These are phyloP conservation scores for Coemansia sp. DNA, from an alignment of 192 early-diverging fungal species.

Conservation along the genomic window DNA sequence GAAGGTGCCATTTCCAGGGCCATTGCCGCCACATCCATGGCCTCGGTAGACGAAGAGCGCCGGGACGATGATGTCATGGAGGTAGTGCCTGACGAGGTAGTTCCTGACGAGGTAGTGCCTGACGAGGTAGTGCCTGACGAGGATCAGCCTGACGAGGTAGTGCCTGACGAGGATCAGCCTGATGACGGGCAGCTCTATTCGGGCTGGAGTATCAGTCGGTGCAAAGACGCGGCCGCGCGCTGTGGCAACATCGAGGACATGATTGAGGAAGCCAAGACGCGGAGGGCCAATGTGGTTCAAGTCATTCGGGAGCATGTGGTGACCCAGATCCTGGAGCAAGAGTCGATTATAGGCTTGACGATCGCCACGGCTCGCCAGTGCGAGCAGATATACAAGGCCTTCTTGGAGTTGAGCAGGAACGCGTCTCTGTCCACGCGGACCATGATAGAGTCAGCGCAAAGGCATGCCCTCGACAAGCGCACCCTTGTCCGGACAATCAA, in stretches of 20 bases:
- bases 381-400: conserved; percentile 1
- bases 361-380: neutral
- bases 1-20: neutral
- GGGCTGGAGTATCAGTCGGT: too few species aligned
- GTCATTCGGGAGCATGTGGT: conserved; percentile 27
- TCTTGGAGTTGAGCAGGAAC: neutral
- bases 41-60: too few species aligned
- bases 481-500: conserved; percentile 17
- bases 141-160: neutral
- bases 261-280: conserved; percentile 6
- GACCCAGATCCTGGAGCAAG: conserved; percentile 14
- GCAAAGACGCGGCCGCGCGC: too few species aligned
- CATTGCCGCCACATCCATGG: too few species aligned
- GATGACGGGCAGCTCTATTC: too few species aligned
- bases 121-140: neutral
- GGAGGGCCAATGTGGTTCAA: conserved; percentile 1
- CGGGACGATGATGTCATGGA: neutral
- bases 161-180: too few species aligned
- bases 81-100: neutral
- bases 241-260: conserved; percentile 10
- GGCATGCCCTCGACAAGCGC: conserved; percentile 21
- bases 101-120: neutral
- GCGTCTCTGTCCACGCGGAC: neutral
- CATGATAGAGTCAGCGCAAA: neutral
- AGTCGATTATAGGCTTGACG: conserved; percentile 5